phyloP scores from a whole-genome alignment of 2,329 filamentous ascomycete genomes.

The Lecanicillium sp. region DNA sequence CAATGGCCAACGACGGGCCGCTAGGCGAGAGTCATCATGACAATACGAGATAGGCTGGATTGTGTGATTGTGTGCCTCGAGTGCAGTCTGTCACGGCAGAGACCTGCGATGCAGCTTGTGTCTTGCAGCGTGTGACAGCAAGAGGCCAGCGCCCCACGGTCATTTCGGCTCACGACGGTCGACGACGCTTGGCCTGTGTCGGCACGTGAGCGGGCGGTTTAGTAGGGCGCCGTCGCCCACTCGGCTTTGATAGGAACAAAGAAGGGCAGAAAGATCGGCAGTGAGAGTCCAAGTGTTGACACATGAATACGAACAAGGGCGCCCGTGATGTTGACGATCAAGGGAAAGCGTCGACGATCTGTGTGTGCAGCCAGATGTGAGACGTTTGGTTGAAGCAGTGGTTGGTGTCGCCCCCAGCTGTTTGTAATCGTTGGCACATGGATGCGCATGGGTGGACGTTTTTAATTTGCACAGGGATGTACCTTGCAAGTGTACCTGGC shows the following conservation, averaged over 20 bases:
- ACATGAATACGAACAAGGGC: neutral
- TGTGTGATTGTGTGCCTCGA: no score
- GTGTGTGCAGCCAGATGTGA: neutral
- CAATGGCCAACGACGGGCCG: no score
- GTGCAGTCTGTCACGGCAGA: no score
- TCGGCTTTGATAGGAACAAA: neutral
- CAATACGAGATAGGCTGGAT: no score
- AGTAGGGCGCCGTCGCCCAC: neutral
- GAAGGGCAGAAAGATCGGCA: neutral
- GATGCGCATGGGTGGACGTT: no score
- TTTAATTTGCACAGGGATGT: no score
- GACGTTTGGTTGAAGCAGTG: no score
- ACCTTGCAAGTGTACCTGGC: no score
- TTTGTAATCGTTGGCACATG: no score
- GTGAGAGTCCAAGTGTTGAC: neutral
- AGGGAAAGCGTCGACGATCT: neutral
- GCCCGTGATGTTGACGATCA: neutral
- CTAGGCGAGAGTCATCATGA: no score
- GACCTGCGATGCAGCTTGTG: constrained; percentile 12
- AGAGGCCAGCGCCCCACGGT: constrained; percentile 3
- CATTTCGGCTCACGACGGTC: constrained; percentile 11
- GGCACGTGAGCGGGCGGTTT: constrained; percentile 9
- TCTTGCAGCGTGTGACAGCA: constrained; percentile 7
- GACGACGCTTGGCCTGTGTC: neutral
- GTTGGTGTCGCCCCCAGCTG: no score